These are phyloP conservation scores for Immersiella caudata DNA, from an alignment of 495 filamentous ascomycete genomes.

Conservation along the genomic window DNA sequence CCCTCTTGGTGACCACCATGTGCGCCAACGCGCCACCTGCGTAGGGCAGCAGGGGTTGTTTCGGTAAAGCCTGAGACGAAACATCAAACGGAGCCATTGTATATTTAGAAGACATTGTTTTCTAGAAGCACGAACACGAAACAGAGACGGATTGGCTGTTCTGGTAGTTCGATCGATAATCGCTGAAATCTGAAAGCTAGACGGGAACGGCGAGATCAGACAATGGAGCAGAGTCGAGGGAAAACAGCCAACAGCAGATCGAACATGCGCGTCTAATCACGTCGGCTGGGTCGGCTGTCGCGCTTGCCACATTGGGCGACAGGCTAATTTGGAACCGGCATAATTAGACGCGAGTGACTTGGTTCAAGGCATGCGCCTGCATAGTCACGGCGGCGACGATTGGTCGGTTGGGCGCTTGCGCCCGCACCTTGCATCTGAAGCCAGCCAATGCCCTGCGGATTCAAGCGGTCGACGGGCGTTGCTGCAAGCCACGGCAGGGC, in stretches of 20 bases:
- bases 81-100: constrained; percentile 3
- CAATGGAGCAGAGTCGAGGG: neutral
- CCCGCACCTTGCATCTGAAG: constrained; percentile 31
- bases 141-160: neutral
- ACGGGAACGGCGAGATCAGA: neutral
- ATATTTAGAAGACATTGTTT: constrained; percentile 6
- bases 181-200: neutral
- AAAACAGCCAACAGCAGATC: neutral
- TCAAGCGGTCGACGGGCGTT: neutral
- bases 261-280: constrained; percentile 1
- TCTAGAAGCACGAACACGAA: constrained; percentile 8
- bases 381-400: constrained; percentile 20
- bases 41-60: neutral
- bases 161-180: neutral
- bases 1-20: constrained; percentile 4
- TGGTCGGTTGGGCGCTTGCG: constrained; percentile 39
- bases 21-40: neutral
- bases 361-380: constrained; percentile 28
- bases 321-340: constrained; percentile 23
- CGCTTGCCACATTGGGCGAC: constrained; percentile 8
- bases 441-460: constrained; percentile 8
- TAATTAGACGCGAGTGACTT: constrained; percentile 43
- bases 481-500: constrained; percentile 8
- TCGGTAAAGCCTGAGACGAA: constrained; percentile 6
- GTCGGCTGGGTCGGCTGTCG: constrained; percentile 19